Base-by-base conservation (phyloP, 1,284 basidiomycete genomes). In the Ceratobasidium sp. region DNA sequence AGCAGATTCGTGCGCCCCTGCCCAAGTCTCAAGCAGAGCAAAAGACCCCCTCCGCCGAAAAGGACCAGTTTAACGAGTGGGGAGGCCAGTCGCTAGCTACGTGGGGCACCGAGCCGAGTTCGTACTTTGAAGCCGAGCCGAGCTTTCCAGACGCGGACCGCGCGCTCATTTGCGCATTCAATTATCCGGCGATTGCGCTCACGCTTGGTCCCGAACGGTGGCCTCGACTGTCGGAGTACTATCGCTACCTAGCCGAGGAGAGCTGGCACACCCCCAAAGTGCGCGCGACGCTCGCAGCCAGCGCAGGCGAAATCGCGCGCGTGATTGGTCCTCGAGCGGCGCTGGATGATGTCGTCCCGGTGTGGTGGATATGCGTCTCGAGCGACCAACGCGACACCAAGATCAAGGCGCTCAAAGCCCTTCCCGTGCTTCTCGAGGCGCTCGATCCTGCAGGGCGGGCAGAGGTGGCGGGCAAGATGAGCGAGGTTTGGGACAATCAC, bases 91-190 rank as follows among this genome's bases (percentile, higher is more conserved):
- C 35, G 25, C 22, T 4, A 40, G 49, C 38, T 45, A 31, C 38
- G 15, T 47, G 64, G 67, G 31, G 45, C 10, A 35, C 12, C 32
- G 60, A 65, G 49, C 49, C 60, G 10, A 53, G 49, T 34, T 62
- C 58, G 22, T 65, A 65, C 34, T 65, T 65, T 53, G 45, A 49
- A n/a, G 12, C 20, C 15, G 60, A 65, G 32, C 60, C 60, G n/a
- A 53, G 34, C 10, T 65, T 65, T 25, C 68, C 43, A 10, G 85
- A 87, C 72, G 85, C 88, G 0, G 88, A 92, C 68, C 87, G 94
- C 47, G 88, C 93, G 10, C 82, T 96, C 17, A 90, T 97, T 32
- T 92, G 93, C 73, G 94, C 94, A 7, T 98, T 96, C 83, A 98
- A 98, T 78, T 90, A 93, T 75, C 96, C 96, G 20, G 96, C 96